Evolutionary conservation across 2,329 filamentous ascomycete genomes (phyloP).

Genomic region (Phoma sp.): DNA sequence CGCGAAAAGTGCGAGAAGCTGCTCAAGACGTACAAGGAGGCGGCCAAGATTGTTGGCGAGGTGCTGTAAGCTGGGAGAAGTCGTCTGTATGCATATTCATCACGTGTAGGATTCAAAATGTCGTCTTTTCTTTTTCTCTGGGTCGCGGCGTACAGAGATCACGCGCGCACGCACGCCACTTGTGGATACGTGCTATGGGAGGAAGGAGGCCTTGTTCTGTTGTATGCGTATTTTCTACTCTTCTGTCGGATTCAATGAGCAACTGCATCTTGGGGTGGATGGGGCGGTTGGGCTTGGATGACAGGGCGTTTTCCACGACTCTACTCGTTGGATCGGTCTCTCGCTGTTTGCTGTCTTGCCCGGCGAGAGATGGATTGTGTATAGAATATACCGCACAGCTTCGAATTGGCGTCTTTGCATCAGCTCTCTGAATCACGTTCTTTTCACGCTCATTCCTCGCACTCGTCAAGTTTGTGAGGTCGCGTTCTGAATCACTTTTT

Average conservation of each 20-base stretch:
- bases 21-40: slow-evolving; percentile 93
- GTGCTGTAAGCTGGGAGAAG: slow-evolving; percentile 57
- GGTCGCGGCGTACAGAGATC: background rate
- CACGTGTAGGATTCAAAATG: slow-evolving; percentile 34
- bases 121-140: background rate
- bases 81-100: slow-evolving; percentile 20
- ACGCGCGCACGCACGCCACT: no score
- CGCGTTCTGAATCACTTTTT: no score
- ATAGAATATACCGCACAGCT: slow-evolving; percentile 9
- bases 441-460: no score
- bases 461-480: no score
- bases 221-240: slow-evolving; percentile 31
- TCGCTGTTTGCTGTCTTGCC: background rate
- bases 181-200: background rate
- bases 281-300: slow-evolving; percentile 10
- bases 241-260: slow-evolving; percentile 15
- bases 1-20: slow-evolving; percentile 98
- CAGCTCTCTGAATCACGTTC: background rate
- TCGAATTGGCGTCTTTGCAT: background rate
- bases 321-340: background rate
- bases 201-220: background rate
- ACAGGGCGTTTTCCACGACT: slow-evolving; percentile 10
- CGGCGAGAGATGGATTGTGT: slow-evolving; percentile 6
- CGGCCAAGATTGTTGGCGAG: slow-evolving; percentile 97
- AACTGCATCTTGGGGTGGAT: background rate